Base-by-base conservation (phyloP, 345 rosid genomes). In the Punica granatum region DNA sequence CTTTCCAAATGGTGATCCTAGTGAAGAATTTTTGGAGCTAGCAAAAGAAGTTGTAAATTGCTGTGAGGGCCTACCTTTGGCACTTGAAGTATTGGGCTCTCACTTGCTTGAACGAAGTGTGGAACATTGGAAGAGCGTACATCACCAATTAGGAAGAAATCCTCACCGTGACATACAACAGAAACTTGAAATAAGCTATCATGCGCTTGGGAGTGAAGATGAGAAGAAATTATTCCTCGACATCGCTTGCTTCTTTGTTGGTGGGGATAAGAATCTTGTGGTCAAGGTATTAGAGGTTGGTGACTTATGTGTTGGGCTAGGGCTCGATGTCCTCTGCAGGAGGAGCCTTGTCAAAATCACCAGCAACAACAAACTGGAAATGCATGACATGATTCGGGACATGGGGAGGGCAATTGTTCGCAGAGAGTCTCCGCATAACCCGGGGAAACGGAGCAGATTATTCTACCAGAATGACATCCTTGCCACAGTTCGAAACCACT, bases 181-280 rank as follows among this genome's bases (percentile, higher is more conserved):
- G 0, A 25, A 54, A 4, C 43, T 67, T 1, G 18, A 61, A n/a
- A 35, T 5, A 59, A 49, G 71, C 35, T 72, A 25, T 43, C 11
- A 44, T 32, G 58, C 32, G n/a, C 21, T 72, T 2, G 25, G 32
- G 12, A 16, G 44, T 7, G 0, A 33, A 15, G 0, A 41, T 15
- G 30, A 60, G 46, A 26, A 72, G 66, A 18, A 16, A 15, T 33
- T 36, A 21, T 72, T 72, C 28, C 61, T 72, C 9, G 71, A 72
- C 12, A 67, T 72, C 1, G 70, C 75, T 7, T 66, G 75, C 67
- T 72, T 71, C 11, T 51, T 59, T 11, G 3, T 8, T 0, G 67
- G 67, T 0, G 21, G 48, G 37, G 49, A 46, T 11, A 49, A 19
- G 1, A 14, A 48, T 23, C 16, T 4, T 15, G 67, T 62, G 25